Evolutionary conservation across 2,329 filamentous ascomycete genomes (phyloP).

Genomic region (Thyridium curvatum): DNA sequence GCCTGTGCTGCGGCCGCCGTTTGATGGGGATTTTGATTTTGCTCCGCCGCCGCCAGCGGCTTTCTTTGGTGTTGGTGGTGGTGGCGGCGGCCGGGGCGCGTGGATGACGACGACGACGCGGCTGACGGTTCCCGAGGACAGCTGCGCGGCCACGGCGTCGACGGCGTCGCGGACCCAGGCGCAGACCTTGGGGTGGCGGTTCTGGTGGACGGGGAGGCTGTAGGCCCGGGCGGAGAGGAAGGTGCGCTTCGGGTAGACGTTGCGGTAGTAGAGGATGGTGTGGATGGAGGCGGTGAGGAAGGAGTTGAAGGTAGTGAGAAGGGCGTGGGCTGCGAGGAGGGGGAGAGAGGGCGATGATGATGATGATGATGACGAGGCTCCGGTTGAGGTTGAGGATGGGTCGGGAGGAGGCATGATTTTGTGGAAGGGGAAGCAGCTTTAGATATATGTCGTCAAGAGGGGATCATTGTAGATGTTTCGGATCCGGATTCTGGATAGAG

Average conservation of each 20-base stretch:
- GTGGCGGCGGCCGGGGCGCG: slow-evolving; percentile 12
- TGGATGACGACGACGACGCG: slow-evolving; percentile 45
- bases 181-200: slow-evolving; percentile 79
- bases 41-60: not conserved
- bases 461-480: no score
- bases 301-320: slow-evolving; percentile 65
- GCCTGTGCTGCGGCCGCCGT: not conserved
- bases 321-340: slow-evolving; percentile 38
- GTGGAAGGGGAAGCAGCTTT: no score
- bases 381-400: not conserved
- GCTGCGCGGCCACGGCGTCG: slow-evolving; percentile 61
- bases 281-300: slow-evolving; percentile 82
- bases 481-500: no score
- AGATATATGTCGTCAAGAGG: no score
- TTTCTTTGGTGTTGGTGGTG: not conserved
- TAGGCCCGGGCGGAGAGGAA: slow-evolving; percentile 78
- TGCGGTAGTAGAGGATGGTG: slow-evolving; percentile 77
- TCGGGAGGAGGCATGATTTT: no score
- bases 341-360: slow-evolving; percentile 16
- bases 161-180: slow-evolving; percentile 80
- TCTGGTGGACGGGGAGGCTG: slow-evolving; percentile 79
- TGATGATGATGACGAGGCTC: not conserved
- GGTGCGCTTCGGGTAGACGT: slow-evolving; percentile 69
- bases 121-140: slow-evolving; percentile 49
- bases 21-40: no score